These are phyloP conservation scores for Starmera dryadoides DNA, from an alignment of 805 yeast genomes.

Conservation along the genomic window DNA sequence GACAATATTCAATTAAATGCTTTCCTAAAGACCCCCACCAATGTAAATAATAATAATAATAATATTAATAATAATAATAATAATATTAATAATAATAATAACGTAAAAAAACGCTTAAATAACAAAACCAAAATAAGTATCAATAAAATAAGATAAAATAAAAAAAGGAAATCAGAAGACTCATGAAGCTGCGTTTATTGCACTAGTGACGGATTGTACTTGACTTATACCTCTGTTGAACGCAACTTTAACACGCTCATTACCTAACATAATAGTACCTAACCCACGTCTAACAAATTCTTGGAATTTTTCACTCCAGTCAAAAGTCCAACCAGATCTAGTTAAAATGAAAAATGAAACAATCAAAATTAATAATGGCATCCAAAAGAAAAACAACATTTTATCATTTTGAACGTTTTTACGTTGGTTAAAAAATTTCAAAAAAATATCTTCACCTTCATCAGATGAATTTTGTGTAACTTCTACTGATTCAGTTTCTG, in stretches of 20 bases:
- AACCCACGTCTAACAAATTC: slow-evolving; percentile 34
- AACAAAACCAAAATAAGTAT: not conserved
- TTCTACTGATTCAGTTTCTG: slow-evolving; percentile 6
- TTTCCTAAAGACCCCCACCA: no score
- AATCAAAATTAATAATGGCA: slow-evolving; percentile 62
- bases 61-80: no score
- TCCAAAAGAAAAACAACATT: slow-evolving; percentile 86
- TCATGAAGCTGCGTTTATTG: slow-evolving; percentile 13
- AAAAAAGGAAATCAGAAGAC: not conserved
- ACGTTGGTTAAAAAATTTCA: slow-evolving; percentile 33
- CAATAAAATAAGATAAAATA: not conserved
- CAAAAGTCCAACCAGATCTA: slow-evolving; percentile 27
- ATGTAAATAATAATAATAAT: no score
- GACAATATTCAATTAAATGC: no score
- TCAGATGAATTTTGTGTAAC: slow-evolving; percentile 2
- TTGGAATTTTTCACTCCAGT: slow-evolving; percentile 26
- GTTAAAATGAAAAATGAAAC: slow-evolving; percentile 37
- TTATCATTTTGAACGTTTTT: slow-evolving; percentile 59
- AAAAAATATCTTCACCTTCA: slow-evolving; percentile 25
- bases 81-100: not conserved
- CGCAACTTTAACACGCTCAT: slow-evolving; percentile 39
- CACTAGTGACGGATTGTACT: slow-evolving; percentile 32
- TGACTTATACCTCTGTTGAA: slow-evolving; percentile 29
- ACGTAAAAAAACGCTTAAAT: not conserved
- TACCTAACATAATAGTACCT: slow-evolving; percentile 46